Evolutionary conservation across 768 basidiomycete genomes (phyloP).

Genomic region (Tulasnella sp.): DNA sequence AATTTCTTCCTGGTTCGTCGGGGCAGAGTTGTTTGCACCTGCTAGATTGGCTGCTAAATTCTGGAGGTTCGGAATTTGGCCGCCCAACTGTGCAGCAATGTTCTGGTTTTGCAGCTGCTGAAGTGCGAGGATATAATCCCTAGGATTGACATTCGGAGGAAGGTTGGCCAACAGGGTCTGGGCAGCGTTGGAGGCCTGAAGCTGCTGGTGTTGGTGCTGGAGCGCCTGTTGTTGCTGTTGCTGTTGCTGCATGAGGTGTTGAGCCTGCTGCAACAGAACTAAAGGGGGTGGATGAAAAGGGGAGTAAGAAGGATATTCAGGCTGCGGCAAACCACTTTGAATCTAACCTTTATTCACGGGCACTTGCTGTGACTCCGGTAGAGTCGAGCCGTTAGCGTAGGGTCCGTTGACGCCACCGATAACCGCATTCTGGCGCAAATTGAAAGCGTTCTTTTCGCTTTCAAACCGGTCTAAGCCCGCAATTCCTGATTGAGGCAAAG

Average conservation of each 20-base stretch:
- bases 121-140: slow-evolving; percentile 24
- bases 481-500: background rate
- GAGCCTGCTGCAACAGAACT: slow-evolving; percentile 18
- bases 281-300: background rate
- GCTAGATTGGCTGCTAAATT: slow-evolving; percentile 7
- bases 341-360: slow-evolving; percentile 22
- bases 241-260: slow-evolving; percentile 15
- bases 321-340: background rate
- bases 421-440: slow-evolving; percentile 4
- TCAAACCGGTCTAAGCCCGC: slow-evolving; percentile 9
- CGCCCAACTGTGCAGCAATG: slow-evolving; percentile 31
- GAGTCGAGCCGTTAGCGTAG: slow-evolving; percentile 21
- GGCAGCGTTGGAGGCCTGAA: slow-evolving; percentile 11
- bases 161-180: slow-evolving; percentile 13
- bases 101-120: slow-evolving; percentile 31
- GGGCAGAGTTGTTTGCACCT: slow-evolving; percentile 53
- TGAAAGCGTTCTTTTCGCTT: slow-evolving; percentile 6
- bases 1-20: slow-evolving; percentile 70
- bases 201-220: slow-evolving; percentile 2
- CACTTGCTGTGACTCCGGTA: slow-evolving; percentile 25
- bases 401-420: background rate
- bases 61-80: slow-evolving; percentile 4
- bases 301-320: background rate
- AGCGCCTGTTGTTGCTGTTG: slow-evolving; percentile 9
- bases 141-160: slow-evolving; percentile 5